Base-by-base conservation (phyloP, 2,329 filamentous ascomycete genomes). In the Elsinoe fawcettii region DNA sequence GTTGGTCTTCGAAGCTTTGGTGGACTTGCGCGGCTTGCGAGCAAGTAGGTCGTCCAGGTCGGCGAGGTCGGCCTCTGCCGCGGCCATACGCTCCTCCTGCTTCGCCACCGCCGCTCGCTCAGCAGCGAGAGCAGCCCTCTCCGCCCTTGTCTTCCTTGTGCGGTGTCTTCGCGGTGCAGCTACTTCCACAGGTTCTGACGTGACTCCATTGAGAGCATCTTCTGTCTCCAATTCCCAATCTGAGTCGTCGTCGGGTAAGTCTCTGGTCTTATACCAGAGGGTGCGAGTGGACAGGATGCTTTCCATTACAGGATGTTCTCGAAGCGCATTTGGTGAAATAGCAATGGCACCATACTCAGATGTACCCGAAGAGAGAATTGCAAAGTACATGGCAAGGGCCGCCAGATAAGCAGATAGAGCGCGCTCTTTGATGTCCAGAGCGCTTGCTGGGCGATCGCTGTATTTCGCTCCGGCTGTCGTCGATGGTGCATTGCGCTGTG, bases 221-320 rank as follows among this genome's bases (percentile, higher is more conserved):
- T 55, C 55, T n/a, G 43, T 39, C 57, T 71, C 75, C 7, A 58
- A 59, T 3, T 62, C 58, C n/a, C 51, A 16, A 5, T 54, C 55
- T 22, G 36, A 54, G 14, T 47, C 51, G 22, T 47, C 30, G 14
- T 60, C 60, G 25, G 62, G 62, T n/a, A 95, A 69, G 43, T 80
- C 74, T 70, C 88, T 85, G 27, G 90, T 84, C 61, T 80, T 82
- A 55, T 83, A 77, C 93, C 93, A 99, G 8, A 91, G 78, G 58
- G 86, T 80, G 58, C 90, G 84, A 70, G 88, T 92, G 67, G 85
- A 83, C 41, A 96, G 75, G 34, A 99, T 72, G 14, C 82, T 87
- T 59, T 87, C 84, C 90, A 99, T 97, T 60, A 99, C 82, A 12
- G 90, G 85, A 70, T 99, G 93, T 55, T 96, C 88, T 60, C 89